These are phyloP conservation scores for Pulveroboletus sp. DNA, from an alignment of 768 basidiomycete species.

Conservation along the genomic window DNA sequence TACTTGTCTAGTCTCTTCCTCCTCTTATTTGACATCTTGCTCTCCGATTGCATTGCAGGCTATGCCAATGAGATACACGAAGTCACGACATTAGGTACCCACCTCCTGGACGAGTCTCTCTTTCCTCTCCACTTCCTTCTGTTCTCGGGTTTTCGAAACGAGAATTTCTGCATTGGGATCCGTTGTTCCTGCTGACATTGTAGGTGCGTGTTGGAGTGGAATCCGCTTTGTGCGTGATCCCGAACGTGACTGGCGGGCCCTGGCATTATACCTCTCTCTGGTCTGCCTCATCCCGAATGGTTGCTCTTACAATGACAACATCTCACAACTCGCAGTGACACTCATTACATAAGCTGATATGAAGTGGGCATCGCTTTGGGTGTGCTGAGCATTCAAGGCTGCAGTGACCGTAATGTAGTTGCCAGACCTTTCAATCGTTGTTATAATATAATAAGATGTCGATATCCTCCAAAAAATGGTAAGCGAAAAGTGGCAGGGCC, in stretches of 20 bases:
- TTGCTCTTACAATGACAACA: no score
- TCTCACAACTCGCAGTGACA: not conserved
- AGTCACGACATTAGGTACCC: slow-evolving; percentile 10
- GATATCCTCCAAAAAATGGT: not conserved
- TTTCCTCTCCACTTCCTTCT: slow-evolving; percentile 55
- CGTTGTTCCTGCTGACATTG: slow-evolving; percentile 21
- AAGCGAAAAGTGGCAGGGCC: not conserved
- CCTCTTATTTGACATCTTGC: slow-evolving; percentile 79
- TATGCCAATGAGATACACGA: slow-evolving; percentile 8
- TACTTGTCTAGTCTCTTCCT: slow-evolving; percentile 88
- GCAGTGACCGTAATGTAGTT: no score
- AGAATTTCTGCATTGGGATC: slow-evolving; percentile 60
- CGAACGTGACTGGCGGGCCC: slow-evolving; percentile 59
- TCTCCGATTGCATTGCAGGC: slow-evolving; percentile 47
- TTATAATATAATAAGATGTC: not conserved
- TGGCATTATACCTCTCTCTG: slow-evolving; percentile 50
- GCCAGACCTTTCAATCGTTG: not conserved
- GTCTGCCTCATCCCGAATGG: slow-evolving; percentile 18
- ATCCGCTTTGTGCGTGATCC: slow-evolving; percentile 62
- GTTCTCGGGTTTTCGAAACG: slow-evolving; percentile 52
- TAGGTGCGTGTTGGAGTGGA: slow-evolving; percentile 33
- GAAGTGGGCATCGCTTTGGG: not conserved
- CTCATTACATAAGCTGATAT: slow-evolving; percentile 3
- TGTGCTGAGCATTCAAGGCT: not conserved
- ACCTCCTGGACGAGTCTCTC: slow-evolving; percentile 63